Conservation (phyloP, 176 grass and related monocot species). For the Miscanthus lutarioriparius region DNA sequence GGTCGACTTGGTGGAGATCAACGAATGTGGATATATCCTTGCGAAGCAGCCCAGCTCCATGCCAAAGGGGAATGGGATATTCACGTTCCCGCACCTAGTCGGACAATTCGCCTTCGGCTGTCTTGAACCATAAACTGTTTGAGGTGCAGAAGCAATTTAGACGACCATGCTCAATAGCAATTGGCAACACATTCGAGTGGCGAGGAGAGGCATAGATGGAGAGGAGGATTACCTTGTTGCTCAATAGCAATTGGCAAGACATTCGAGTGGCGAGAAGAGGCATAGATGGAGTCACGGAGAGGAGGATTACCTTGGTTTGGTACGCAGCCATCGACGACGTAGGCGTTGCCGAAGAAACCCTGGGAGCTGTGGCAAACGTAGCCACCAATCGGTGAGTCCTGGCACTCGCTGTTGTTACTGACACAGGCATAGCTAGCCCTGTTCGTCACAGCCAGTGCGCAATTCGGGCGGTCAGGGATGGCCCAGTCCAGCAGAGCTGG, state of each 20-base stretch:
- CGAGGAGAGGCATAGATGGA: background rate
- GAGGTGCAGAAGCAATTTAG: background rate
- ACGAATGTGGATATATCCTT: too few species aligned
- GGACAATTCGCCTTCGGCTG: conserved; percentile 9
- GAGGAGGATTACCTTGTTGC: background rate
- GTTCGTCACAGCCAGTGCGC: background rate
- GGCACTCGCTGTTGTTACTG: background rate
- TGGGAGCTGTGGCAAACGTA: background rate
- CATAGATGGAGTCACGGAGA: background rate
- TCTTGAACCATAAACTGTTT: conserved; percentile 11
- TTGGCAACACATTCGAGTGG: background rate
- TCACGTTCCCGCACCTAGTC: background rate
- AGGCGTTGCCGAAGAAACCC: background rate
- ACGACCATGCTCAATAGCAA: background rate
- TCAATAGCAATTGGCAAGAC: background rate
- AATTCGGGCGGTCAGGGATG: background rate
- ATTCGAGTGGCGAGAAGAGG: background rate
- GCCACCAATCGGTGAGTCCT: background rate
- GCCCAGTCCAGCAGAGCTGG: conserved; percentile 11
- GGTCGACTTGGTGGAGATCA: too few species aligned
- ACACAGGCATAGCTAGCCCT: background rate
- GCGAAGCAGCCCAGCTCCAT: conserved; percentile 33
- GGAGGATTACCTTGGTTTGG: background rate
- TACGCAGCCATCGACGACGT: background rate
- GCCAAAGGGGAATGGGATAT: conserved; percentile 29